A percentile compares a stretch with the other conserved stretches of the same genome.
These are phyloP conservation scores for Globisporangium okanoganense DNA, from an alignment of 352 stramenopile species.

Conservation along the genomic window DNA sequence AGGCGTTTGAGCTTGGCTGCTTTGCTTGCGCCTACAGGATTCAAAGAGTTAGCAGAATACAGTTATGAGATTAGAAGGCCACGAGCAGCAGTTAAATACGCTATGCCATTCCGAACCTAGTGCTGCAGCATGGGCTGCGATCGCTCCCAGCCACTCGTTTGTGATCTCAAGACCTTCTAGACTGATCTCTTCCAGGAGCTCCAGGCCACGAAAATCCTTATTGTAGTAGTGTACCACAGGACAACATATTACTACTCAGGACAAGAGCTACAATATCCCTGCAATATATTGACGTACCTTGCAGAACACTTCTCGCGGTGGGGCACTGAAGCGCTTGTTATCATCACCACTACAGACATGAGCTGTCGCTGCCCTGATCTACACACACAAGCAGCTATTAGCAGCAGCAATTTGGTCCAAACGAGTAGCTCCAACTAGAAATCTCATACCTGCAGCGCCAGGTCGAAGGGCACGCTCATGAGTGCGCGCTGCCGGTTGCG, in stretches of 20 bases:
- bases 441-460: conserved; percentile 5
- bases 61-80: too few species aligned
- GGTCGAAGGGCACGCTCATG: not conserved
- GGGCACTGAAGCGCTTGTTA: conserved; percentile 19
- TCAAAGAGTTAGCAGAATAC: not conserved
- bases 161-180: conserved; percentile 21
- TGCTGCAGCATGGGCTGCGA: conserved; percentile 17
- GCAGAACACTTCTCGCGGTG: conserved; percentile 29
- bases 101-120: conserved; percentile 1
- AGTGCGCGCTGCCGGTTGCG: not conserved
- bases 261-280: too few species aligned
- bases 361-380: conserved; percentile 1
- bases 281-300: conserved; percentile 31
- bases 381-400: not conserved
- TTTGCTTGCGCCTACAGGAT: not conserved
- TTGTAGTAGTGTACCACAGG: not conserved
- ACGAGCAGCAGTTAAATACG: too few species aligned
- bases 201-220: conserved; percentile 24
- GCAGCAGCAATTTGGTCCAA: not conserved
- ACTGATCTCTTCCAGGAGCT: conserved; percentile 24
- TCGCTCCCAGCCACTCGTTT: conserved; percentile 29
- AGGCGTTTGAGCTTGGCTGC: conserved; percentile 14
- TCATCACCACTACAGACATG: not conserved
- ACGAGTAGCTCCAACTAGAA: not conserved
- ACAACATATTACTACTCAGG: not conserved